These are phyloP conservation scores for Aspergillus jensenii DNA, from an alignment of 2,329 filamentous ascomycete genomes.

Conservation along the genomic window DNA sequence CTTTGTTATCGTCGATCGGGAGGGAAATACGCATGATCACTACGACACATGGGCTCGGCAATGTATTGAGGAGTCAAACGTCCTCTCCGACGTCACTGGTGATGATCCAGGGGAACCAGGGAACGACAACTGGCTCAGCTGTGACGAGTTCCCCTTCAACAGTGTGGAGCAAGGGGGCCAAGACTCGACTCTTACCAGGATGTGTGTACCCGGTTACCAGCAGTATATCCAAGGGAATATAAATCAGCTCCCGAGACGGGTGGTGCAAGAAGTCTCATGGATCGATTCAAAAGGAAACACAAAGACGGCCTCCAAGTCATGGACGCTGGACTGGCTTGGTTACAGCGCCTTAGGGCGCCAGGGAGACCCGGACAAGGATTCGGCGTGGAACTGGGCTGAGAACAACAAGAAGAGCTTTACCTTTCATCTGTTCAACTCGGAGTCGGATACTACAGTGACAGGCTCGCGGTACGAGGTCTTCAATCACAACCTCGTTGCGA, in stretches of 20 bases:
- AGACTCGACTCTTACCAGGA: neutral
- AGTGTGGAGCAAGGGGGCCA: neutral
- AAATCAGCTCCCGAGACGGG: neutral
- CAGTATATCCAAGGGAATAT: neutral
- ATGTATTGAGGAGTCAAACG: neutral
- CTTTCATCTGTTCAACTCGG: slow-evolving; percentile 3
- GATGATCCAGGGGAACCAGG: neutral
- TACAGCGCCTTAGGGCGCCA: neutral
- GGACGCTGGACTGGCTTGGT: neutral
- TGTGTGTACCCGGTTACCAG: neutral
- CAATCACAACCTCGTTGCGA: neutral
- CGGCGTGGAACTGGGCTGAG: neutral
- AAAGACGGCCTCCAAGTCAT: neutral
- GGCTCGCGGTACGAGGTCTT: neutral
- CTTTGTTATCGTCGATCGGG: too few species aligned
- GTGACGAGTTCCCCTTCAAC: slow-evolving; percentile 3
- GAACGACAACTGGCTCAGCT: neutral
- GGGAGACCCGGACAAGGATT: neutral
- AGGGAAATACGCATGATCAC: too few species aligned
- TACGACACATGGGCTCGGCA: too few species aligned
- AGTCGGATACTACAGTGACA: neutral
- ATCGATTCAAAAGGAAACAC: neutral
- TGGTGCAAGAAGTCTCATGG: neutral
- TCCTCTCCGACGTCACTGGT: neutral
- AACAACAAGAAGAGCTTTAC: neutral